These are phyloP conservation scores for Xylaria nigripes DNA, from an alignment of 495 filamentous ascomycete species.

Conservation along the genomic window DNA sequence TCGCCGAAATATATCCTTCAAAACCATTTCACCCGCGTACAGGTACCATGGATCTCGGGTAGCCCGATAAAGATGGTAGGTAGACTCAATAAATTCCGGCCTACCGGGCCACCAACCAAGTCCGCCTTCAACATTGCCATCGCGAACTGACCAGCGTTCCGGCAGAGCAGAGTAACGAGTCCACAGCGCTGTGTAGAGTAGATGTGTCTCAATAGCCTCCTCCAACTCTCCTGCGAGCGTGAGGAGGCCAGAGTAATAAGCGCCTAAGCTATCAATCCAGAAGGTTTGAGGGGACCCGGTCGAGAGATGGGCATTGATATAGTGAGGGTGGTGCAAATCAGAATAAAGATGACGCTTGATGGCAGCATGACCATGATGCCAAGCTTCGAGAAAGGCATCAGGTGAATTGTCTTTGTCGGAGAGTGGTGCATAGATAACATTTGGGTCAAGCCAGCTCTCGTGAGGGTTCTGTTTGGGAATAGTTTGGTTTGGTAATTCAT, in stretches of 20 bases:
- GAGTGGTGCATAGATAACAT: slow-evolving; percentile 50
- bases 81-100: slow-evolving; percentile 94
- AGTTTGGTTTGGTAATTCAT: slow-evolving; percentile 45
- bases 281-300: slow-evolving; percentile 72
- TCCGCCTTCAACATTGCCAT: slow-evolving; percentile 77
- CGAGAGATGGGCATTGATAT: slow-evolving; percentile 78
- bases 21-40: slow-evolving; percentile 89
- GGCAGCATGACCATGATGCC: slow-evolving; percentile 75
- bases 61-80: slow-evolving; percentile 83
- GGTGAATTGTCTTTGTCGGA: slow-evolving; percentile 60
- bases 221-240: slow-evolving; percentile 79
- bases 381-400: slow-evolving; percentile 70
- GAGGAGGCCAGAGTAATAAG: slow-evolving; percentile 90
- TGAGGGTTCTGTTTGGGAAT: slow-evolving; percentile 20
- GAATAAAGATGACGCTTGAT: slow-evolving; percentile 85
- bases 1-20: slow-evolving; percentile 77
- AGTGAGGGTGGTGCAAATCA: slow-evolving; percentile 67
- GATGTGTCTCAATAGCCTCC: slow-evolving; percentile 79
- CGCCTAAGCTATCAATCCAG: slow-evolving; percentile 93
- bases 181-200: slow-evolving; percentile 89
- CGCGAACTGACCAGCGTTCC: slow-evolving; percentile 83
- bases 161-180: slow-evolving; percentile 85
- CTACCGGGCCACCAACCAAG: slow-evolving; percentile 91
- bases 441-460: slow-evolving; percentile 43
- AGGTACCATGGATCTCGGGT: slow-evolving; percentile 97